Evolutionary conservation across 2,329 filamentous ascomycete species (phyloP).

Genomic region (Microsporum canis): DNA sequence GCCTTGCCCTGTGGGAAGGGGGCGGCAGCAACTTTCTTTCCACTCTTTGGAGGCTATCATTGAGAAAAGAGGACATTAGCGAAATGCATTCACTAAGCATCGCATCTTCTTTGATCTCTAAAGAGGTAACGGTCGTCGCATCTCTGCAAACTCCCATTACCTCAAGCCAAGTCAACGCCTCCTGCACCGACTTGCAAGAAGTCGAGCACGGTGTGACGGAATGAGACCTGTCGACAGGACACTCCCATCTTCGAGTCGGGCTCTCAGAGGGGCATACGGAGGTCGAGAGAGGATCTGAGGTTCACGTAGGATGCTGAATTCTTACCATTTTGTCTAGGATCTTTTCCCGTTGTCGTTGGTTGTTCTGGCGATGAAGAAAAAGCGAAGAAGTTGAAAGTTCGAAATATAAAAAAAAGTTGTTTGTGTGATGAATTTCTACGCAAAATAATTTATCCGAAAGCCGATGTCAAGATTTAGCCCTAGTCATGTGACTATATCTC

Average conservation of each 20-base stretch:
- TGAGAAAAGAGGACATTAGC: slow-evolving; percentile 99
- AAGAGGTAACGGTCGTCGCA: slow-evolving; percentile 51
- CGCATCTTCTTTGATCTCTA: slow-evolving; percentile 85
- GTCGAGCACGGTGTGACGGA: slow-evolving; percentile 27
- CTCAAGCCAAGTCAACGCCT: slow-evolving; percentile 46
- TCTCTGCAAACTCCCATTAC: slow-evolving; percentile 40
- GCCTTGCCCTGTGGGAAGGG: slow-evolving; percentile 94
- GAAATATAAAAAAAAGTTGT: not conserved
- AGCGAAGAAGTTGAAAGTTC: slow-evolving; percentile 15
- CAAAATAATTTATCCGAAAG: not conserved
- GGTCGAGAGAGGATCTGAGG: slow-evolving; percentile 12
- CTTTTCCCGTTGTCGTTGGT: slow-evolving; percentile 35
- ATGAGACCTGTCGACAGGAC: slow-evolving; percentile 14
- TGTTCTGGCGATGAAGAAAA: slow-evolving; percentile 31
- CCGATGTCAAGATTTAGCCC: not conserved
- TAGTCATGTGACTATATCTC: not conserved
- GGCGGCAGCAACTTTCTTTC: slow-evolving; percentile 96
- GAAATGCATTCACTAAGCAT: slow-evolving; percentile 59
- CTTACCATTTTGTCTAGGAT: slow-evolving; percentile 53
- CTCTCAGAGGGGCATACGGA: slow-evolving; percentile 17
- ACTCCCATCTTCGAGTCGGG: not conserved
- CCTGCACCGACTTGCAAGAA: slow-evolving; percentile 12
- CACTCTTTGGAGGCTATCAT: slow-evolving; percentile 98
- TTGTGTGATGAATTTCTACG: not conserved
- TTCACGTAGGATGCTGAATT: slow-evolving; percentile 37